These are phyloP conservation scores for Globisporangium canariense DNA, from an alignment of 352 stramenopile species.

Conservation along the genomic window DNA sequence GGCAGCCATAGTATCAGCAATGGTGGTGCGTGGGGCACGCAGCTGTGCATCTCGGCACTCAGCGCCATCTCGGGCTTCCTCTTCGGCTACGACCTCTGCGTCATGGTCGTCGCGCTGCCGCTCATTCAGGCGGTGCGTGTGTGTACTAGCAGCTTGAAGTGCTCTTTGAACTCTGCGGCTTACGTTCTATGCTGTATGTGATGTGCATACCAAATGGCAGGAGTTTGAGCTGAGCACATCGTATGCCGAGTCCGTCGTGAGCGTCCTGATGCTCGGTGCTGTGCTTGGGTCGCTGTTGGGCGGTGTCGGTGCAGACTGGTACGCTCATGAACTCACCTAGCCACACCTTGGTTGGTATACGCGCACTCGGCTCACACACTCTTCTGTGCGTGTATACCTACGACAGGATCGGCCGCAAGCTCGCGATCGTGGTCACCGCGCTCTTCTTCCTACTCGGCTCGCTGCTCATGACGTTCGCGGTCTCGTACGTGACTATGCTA, in stretches of 20 bases:
- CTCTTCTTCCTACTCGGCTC: conserved; percentile 58
- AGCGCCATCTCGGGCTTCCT: conserved; percentile 71
- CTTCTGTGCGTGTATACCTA: not conserved
- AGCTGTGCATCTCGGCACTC: conserved; percentile 52
- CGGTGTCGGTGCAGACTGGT: conserved; percentile 55
- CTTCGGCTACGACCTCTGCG: conserved; percentile 74
- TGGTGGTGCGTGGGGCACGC: conserved; percentile 17
- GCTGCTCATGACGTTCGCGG: conserved; percentile 63
- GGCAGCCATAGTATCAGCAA: not conserved
- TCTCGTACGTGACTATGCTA: conserved; percentile 45
- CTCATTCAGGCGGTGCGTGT: conserved; percentile 47
- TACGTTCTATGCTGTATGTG: not conserved
- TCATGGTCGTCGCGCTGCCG: conserved; percentile 70
- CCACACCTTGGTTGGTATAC: not conserved
- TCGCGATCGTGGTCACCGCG: conserved; percentile 56
- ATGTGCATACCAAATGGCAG: conserved; percentile 12
- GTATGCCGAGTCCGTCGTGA: conserved; percentile 54
- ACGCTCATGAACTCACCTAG: not conserved
- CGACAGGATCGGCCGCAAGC: conserved; percentile 52
- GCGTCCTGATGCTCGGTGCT: conserved; percentile 63
- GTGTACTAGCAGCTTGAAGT: not conserved
- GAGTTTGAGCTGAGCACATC: conserved; percentile 52
- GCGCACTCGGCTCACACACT: not conserved
- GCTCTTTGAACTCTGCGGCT: not conserved
- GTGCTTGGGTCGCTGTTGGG: conserved; percentile 59